Evolutionary conservation across 306 rosid genomes (phyloP).

Genomic region (Sechiopsis laciniata): DNA sequence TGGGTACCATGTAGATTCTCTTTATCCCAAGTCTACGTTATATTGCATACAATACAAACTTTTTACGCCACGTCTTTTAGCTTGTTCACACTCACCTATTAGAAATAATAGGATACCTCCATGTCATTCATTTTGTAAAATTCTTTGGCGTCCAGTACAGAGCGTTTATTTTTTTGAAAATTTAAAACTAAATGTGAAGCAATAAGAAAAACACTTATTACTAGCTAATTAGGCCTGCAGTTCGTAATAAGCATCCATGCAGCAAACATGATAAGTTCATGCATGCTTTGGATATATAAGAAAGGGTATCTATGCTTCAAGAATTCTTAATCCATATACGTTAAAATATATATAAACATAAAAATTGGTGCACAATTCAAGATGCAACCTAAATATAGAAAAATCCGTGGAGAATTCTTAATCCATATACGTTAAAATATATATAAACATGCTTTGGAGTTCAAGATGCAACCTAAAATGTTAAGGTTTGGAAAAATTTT

Average conservation of each 20-base stretch:
- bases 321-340: neutral
- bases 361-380: neutral
- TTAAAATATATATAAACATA: neutral
- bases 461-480: neutral
- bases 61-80: neutral
- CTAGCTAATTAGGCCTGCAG: neutral
- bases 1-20: conserved; percentile 8
- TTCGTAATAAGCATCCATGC: neutral
- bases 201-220: neutral
- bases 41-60: neutral
- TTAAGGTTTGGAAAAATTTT: neutral
- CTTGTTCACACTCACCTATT: neutral
- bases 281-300: neutral
- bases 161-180: neutral
- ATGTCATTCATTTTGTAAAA: neutral
- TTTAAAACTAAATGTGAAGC: neutral
- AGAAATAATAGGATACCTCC: neutral
- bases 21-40: neutral
- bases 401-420: too few relatives aligned
- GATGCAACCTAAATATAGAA: neutral
- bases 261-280: neutral
- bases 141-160: neutral
- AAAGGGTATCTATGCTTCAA: neutral
- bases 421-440: too few relatives aligned
- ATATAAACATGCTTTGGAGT: too few relatives aligned